Percentiles rank a stretch among this genome's conserved stretches.
These are phyloP conservation scores for Lachnellula cervina DNA, from an alignment of 2,329 filamentous ascomycete genomes.

Conservation along the genomic window DNA sequence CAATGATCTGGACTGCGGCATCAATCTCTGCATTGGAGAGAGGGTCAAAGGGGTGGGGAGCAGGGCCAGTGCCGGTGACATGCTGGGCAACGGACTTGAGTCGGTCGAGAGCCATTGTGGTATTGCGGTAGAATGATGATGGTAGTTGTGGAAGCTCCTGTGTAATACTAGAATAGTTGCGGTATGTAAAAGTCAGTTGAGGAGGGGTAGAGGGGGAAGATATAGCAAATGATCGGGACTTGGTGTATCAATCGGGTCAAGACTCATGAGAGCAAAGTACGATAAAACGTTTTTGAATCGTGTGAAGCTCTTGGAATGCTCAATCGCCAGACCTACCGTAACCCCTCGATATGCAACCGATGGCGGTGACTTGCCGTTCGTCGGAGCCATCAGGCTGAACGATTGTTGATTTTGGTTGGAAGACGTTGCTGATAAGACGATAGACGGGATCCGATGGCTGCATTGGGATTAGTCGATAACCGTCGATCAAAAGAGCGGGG, in stretches of 20 bases:
- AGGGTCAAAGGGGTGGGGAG: slow-evolving; percentile 73
- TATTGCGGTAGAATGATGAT: neutral
- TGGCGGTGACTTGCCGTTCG: slow-evolving; percentile 10
- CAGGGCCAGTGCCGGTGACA: slow-evolving; percentile 47
- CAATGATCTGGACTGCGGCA: slow-evolving; percentile 61
- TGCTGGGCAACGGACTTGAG: slow-evolving; percentile 60
- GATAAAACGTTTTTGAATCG: slow-evolving; percentile 12
- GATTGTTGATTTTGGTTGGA: slow-evolving; percentile 18
- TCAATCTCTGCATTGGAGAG: slow-evolving; percentile 70
- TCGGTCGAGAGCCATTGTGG: slow-evolving; percentile 55
- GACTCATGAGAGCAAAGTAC: slow-evolving; percentile 10
- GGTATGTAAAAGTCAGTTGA: slow-evolving; percentile 1
- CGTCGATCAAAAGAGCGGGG: slow-evolving; percentile 10
- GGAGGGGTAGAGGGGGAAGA: slow-evolving; percentile 10
- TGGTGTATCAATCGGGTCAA: slow-evolving; percentile 28
- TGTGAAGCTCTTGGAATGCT: slow-evolving; percentile 13
- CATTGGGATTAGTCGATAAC: slow-evolving; percentile 16
- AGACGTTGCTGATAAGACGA: slow-evolving; percentile 15
- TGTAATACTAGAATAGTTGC: neutral
- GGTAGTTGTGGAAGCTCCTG: neutral
- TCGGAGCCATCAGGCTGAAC: slow-evolving; percentile 7
- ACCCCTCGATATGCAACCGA: slow-evolving; percentile 14
- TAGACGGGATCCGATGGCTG: slow-evolving; percentile 15
- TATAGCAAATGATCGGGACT: slow-evolving; percentile 23
- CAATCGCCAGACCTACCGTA: slow-evolving; percentile 1